Conservation (phyloP, 2,329 filamentous ascomycete species). For the Sordariomycetes sp. region DNA sequence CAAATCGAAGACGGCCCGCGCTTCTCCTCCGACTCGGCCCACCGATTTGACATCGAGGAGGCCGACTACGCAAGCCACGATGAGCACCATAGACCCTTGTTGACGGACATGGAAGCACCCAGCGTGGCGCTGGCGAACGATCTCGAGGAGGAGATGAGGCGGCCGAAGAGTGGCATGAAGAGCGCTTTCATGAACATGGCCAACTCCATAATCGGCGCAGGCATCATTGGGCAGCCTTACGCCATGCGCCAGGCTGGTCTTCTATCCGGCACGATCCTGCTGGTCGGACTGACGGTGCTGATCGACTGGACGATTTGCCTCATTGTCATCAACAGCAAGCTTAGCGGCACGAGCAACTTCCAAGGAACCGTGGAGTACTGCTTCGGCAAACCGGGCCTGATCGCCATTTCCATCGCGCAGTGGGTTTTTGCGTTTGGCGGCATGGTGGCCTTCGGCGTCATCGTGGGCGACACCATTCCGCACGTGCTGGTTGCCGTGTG, state of each 20-base stretch:
- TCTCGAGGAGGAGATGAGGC: conserved; percentile 39
- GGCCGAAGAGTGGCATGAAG: conserved; percentile 76
- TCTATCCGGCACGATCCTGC: conserved; percentile 66
- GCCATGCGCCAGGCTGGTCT: conserved; percentile 91
- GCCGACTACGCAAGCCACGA: conserved; percentile 37
- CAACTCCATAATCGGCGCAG: conserved; percentile 86
- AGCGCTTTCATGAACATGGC: conserved; percentile 99
- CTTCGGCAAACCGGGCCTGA: conserved; percentile 77
- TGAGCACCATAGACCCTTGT: conserved; percentile 56
- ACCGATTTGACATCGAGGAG: conserved; percentile 2
- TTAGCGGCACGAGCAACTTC: conserved; percentile 88
- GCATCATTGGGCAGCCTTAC: conserved; percentile 81
- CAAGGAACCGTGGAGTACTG: conserved; percentile 94
- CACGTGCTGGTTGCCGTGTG: conserved; percentile 79
- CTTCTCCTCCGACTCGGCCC: neutral
- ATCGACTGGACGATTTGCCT: conserved; percentile 97
- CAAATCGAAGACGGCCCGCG: conserved; percentile 20
- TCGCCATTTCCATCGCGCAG: conserved; percentile 84
- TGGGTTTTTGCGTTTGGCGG: conserved; percentile 98
- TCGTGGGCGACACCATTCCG: conserved; percentile 93
- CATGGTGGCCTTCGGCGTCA: conserved; percentile 97
- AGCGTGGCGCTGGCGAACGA: conserved; percentile 58
- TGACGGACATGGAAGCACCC: conserved; percentile 78
- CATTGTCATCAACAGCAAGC: conserved; percentile 95
- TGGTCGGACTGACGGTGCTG: conserved; percentile 70